These are phyloP conservation scores for Coriolopsis trogii DNA, from an alignment of 1,284 basidiomycete species.

Conservation along the genomic window DNA sequence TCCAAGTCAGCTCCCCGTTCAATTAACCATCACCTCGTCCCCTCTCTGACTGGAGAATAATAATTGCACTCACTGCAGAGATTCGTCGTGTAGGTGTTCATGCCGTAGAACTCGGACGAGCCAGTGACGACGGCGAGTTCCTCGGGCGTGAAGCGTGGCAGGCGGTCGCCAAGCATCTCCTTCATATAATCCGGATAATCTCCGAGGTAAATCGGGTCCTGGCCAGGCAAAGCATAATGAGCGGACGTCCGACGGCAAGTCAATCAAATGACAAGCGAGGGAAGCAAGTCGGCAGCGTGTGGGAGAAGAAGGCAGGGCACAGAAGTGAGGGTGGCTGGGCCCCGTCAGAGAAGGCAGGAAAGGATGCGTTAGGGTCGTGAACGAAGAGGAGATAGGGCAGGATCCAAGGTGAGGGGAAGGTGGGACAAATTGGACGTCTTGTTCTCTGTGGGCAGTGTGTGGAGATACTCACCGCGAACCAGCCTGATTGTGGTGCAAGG, in stretches of 20 bases:
- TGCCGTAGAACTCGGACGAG: slow-evolving; percentile 72
- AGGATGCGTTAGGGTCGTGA: neutral
- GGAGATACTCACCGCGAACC: slow-evolving; percentile 55
- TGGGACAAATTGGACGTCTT: neutral
- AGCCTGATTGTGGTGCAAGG: slow-evolving; percentile 42
- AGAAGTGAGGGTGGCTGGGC: too few species aligned
- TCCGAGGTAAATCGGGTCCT: slow-evolving; percentile 77
- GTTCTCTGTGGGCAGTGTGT: too few species aligned
- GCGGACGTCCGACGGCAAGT: too few species aligned
- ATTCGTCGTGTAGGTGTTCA: slow-evolving; percentile 78
- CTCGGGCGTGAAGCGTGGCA: slow-evolving; percentile 66
- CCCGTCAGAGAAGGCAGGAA: neutral
- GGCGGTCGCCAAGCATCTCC: slow-evolving; percentile 61
- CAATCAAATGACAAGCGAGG: too few species aligned
- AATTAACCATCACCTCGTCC: too few species aligned
- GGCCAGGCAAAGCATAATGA: slow-evolving; percentile 16
- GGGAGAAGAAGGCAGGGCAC: too few species aligned
- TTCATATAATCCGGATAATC: slow-evolving; percentile 68
- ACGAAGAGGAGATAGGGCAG: neutral
- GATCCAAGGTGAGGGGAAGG: neutral
- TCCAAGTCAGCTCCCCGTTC: too few species aligned
- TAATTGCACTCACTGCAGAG: slow-evolving; percentile 58
- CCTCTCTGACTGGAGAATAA: too few species aligned
- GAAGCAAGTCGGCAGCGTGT: neutral
- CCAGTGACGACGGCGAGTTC: slow-evolving; percentile 66